Conservation (phyloP, 192 early-diverging fungal species). For the Haplosporangium gracile region DNA sequence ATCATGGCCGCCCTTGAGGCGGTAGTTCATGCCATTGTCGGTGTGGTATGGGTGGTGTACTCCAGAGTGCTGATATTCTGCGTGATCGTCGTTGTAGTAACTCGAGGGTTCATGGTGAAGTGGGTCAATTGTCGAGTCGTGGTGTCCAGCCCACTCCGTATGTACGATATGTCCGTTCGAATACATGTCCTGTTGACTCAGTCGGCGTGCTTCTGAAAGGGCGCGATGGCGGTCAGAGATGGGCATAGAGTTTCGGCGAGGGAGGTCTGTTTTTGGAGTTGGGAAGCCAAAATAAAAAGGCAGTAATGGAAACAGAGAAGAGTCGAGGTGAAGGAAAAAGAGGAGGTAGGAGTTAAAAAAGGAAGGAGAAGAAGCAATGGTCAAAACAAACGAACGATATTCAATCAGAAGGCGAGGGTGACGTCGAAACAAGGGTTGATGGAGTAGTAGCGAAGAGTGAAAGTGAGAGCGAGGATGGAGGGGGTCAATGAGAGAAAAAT, state of each 20-base stretch:
- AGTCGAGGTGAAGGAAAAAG: too few relatives aligned
- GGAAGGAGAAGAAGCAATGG: neutral
- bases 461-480: neutral
- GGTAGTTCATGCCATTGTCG: slow-evolving; percentile 1
- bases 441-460: neutral
- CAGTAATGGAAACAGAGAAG: neutral
- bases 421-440: neutral
- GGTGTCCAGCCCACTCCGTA: slow-evolving; percentile 22
- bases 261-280: neutral
- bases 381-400: neutral
- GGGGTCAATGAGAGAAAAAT: neutral
- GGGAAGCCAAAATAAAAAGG: neutral
- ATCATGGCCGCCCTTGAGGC: neutral
- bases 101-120: slow-evolving; percentile 1
- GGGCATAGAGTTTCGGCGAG: slow-evolving; percentile 40
- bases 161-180: slow-evolving; percentile 2
- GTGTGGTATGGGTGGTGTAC: slow-evolving; percentile 13
- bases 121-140: slow-evolving; percentile 4
- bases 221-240: slow-evolving; percentile 17
- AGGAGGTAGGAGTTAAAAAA: neutral
- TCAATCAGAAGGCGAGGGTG: neutral
- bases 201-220: slow-evolving; percentile 19
- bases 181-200: slow-evolving; percentile 44
- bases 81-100: slow-evolving; percentile 7
- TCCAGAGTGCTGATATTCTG: slow-evolving; percentile 3